Percentiles rank a stretch among this genome's conserved stretches.
These are phyloP conservation scores for Tritrichomonas musculus DNA, from an alignment of 208 protist genomes.

Conservation along the genomic window DNA sequence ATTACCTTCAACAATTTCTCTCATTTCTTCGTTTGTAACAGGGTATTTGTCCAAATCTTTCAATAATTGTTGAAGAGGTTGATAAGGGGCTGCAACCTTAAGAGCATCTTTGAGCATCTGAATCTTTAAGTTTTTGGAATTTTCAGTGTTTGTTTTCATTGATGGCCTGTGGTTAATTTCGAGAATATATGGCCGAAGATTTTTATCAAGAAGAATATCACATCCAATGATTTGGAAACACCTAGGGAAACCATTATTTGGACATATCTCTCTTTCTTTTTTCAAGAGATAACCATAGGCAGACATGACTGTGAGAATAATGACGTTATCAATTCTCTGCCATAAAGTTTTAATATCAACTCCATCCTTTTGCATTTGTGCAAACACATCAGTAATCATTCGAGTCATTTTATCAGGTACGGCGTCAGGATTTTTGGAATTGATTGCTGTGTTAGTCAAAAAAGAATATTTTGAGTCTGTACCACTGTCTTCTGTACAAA, in stretches of 20 bases:
- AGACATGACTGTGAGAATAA: neutral
- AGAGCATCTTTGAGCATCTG: neutral
- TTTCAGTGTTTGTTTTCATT: conserved; percentile 48
- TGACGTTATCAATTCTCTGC: neutral
- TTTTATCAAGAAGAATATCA: conserved; percentile 46
- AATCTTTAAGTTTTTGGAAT: neutral
- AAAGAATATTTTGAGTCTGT: neutral
- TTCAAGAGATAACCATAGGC: neutral
- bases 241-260: neutral
- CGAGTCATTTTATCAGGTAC: neutral
- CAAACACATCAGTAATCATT: neutral
- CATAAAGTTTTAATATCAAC: neutral
- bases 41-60: no score
- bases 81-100: no score
- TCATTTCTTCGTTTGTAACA: no score
- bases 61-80: no score
- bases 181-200: conserved; percentile 37
- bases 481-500: neutral
- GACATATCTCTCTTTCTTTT: neutral
- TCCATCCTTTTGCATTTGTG: neutral
- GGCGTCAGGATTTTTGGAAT: neutral
- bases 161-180: conserved; percentile 61
- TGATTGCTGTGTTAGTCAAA: neutral
- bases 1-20: no score
- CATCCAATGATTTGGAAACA: conserved; percentile 46